Conservation (phyloP, 768 basidiomycete genomes). For the Paxillus rubicundulus region DNA sequence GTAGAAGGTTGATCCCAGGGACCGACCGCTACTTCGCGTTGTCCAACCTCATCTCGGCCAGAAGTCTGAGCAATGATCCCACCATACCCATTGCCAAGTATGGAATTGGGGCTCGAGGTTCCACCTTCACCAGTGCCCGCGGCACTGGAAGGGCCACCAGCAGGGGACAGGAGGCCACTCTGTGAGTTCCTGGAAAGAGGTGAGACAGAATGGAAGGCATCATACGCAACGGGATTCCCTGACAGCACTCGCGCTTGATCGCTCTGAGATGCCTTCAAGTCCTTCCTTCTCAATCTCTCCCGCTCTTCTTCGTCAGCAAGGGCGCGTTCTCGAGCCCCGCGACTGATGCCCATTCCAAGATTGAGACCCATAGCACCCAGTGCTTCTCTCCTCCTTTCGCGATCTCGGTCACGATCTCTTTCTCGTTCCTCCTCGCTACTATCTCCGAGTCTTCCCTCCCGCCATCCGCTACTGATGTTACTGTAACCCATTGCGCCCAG, state of each 20-base stretch:
- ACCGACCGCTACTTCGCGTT: conserved; percentile 25
- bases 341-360: conserved; percentile 28
- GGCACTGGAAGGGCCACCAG: conserved; percentile 8
- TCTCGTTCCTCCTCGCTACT: conserved; percentile 38
- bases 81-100: conserved; percentile 24
- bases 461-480: conserved; percentile 31
- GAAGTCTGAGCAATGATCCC: conserved; percentile 26
- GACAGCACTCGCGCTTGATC: conserved; percentile 38
- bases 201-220: conserved; percentile 73
- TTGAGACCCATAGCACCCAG: conserved; percentile 42
- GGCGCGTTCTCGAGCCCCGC: conserved; percentile 62
- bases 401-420: conserved; percentile 47
- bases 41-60: conserved; percentile 21
- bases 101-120: conserved; percentile 13
- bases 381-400: conserved; percentile 40
- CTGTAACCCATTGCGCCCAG: conserved; percentile 49
- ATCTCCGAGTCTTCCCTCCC: conserved; percentile 35
- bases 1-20: conserved; percentile 34
- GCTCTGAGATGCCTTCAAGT: conserved; percentile 40
- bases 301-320: conserved; percentile 59
- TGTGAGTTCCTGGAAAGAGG: conserved; percentile 26
- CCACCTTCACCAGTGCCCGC: conserved; percentile 15
- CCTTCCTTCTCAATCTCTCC: conserved; percentile 54
- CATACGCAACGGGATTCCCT: conserved; percentile 54
- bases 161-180: conserved; percentile 19